Evolutionary conservation across 2,329 filamentous ascomycete genomes (phyloP), one percentile per base, ranked within the genome.

Genomic region (Blastomyces parvus): DNA sequence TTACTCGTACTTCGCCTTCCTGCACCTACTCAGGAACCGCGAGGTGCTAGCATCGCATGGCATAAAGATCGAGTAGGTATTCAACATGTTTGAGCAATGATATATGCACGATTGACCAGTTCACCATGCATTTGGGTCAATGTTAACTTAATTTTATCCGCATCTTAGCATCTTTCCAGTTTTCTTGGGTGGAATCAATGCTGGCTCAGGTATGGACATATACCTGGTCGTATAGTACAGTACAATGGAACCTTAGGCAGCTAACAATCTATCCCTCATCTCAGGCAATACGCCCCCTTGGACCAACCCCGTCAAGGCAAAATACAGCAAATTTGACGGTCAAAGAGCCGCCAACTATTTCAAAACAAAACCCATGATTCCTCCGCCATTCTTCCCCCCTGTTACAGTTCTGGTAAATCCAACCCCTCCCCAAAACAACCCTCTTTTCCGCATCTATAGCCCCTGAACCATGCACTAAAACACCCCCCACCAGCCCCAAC

Each of bases 251-350:
- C 25, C 5, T 22, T 27, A 50, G 30, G n/a, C 13, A 30, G 36
- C 63, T 55, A 46, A 59, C 27, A 62, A 52, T 33, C 66, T 36
- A 40, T n/a, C 30, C 22, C 59, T 59, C 40, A 36, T 36, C n/a
- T 36, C 67, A 84, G 87, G 88, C 59, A 93, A 94, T 74, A 84
- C 84, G 67, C 89, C 89, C 0, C 89, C 90, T 0, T 91, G 88
- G 87, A 80, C 80, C 0, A 78, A 89, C 38, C 83, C 86, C 1
- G 85, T 84, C 53, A 92, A 92, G 78, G 86, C 82, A 27, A 73
- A 70, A 0, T 87, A 90, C 70, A 78, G 82, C 59, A 69, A 69
- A 33, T 82, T 77, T 64, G 84, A 86, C 68, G 69, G 69, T 2
- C 69, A 72, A 25, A 76, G 83, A 53, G 81, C 82, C n/a, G 77